Base-by-base conservation (phyloP, 192 early-diverging fungal genomes). In the Podila clonocystis region DNA sequence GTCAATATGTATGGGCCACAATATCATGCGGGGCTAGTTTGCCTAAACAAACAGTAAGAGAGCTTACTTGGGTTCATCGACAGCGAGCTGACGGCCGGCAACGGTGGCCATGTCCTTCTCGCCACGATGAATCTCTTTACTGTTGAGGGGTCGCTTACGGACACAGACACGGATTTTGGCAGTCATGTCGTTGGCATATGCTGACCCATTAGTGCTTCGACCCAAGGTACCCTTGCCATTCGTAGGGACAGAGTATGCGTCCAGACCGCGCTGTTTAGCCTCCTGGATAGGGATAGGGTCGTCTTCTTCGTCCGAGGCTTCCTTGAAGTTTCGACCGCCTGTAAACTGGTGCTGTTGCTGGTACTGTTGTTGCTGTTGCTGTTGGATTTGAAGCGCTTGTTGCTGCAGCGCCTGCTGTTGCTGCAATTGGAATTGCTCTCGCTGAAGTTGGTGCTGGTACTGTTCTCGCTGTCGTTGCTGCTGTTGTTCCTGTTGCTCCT, bases 141-240 rank as follows among this genome's bases (percentile, higher is more conserved):
- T 87, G 88, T 88, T 97, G 60, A 99, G 85, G 15, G 98, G 98
- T 26, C 98, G 85, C 82, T 99, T 99, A 50, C 98, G 89, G 24
- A 99, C 97, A 70, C 97, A 98, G 34, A 99, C 98, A 65, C 97
- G 92, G 72, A 99, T 99, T 61, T 94, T 91, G 70, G 97, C 95
- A 31, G 86, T 86, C 48, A 95, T 84, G 65, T 92, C 91, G 38
- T 86, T 73, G 7, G 45, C 9, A 3, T 30, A 45, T 15, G 74
- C 6, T 59, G 68, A 22, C 73, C 68, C 29, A 55, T 22, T 61
- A 38, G 59, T 58, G 38, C 58, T 84, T 52, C 67, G 80, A 41
- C 66, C 63, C 1, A 71, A 49, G 36, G 75, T 69, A 48, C 64
- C 82, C 62, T 60, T 70, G 62, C 63, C 66, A 59, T 65, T 68